Conservation (phyloP, 495 filamentous ascomycete species). For the Neurospora africana region DNA sequence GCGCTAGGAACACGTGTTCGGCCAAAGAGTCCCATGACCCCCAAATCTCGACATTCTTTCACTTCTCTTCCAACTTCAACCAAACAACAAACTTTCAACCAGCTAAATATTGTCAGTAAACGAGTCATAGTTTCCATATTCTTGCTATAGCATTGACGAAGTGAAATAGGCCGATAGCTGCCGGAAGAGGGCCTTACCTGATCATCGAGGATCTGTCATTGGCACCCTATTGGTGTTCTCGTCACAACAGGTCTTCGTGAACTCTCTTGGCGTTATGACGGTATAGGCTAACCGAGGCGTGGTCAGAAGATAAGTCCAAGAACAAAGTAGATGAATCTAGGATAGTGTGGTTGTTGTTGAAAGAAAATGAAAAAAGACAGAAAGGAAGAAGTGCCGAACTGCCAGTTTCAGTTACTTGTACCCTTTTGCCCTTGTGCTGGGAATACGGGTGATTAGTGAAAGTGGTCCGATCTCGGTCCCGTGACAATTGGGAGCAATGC, state of each 20-base stretch:
- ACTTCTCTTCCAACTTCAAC: not conserved
- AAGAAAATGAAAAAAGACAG: no score
- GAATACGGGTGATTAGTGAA: no score
- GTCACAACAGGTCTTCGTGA: not conserved
- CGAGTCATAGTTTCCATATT: not conserved
- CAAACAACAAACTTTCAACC: not conserved
- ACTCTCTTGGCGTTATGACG: not conserved
- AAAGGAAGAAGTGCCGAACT: no score
- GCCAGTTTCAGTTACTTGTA: no score
- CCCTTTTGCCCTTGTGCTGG: no score
- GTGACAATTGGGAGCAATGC: not conserved
- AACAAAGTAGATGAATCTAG: not conserved
- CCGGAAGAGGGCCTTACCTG: not conserved
- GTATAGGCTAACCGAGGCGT: not conserved
- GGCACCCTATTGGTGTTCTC: not conserved
- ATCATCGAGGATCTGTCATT: not conserved
- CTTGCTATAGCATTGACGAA: not conserved
- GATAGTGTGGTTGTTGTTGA: not conserved
- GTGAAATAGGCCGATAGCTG: not conserved
- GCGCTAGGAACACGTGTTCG: not conserved
- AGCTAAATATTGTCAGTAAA: not conserved
- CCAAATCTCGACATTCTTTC: not conserved
- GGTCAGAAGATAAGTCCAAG: not conserved
- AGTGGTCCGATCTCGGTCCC: no score
- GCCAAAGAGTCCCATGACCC: not conserved